Conservation (phyloP, 1,139 yeast genomes). For the Fermentozyma sake region DNA sequence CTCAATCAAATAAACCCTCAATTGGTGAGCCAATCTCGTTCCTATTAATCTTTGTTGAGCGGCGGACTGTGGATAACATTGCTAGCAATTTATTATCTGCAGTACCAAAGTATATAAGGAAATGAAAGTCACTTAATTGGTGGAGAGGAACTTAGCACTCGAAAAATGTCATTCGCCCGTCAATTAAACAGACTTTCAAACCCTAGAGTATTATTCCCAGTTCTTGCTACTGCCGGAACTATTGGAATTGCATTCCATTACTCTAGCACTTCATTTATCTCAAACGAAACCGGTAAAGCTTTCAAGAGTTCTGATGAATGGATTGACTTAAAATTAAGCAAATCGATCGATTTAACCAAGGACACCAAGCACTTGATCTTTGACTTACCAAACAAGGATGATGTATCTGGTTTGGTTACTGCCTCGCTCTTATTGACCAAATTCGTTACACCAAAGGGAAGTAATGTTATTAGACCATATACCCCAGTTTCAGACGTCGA, state of each 20-base stretch:
- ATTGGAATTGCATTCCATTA: slow-evolving; percentile 49
- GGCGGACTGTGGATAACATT: no score
- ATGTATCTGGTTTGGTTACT: slow-evolving; percentile 70
- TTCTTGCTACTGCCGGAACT: slow-evolving; percentile 43
- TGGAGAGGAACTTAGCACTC: no score
- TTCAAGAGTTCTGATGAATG: slow-evolving; percentile 72
- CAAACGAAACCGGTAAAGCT: slow-evolving; percentile 50
- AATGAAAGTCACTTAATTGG: no score
- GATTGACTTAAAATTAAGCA: slow-evolving; percentile 72
- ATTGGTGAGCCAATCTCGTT: no score
- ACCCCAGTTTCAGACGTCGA: slow-evolving; percentile 80
- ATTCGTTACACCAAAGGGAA: slow-evolving; percentile 79
- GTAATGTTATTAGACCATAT: slow-evolving; percentile 90
- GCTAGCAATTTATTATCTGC: no score
- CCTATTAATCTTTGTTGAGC: no score
- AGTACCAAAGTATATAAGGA: no score
- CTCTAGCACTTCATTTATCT: slow-evolving; percentile 25
- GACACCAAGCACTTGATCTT: slow-evolving; percentile 71
- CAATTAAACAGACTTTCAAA: slow-evolving; percentile 17
- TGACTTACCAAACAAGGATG: slow-evolving; percentile 63
- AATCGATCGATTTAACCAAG: slow-evolving; percentile 51
- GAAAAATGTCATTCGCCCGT: slow-evolving; percentile 15
- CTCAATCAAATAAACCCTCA: no score
- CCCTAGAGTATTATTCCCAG: slow-evolving; percentile 30
- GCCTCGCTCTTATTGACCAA: slow-evolving; percentile 83